Percentiles rank a stretch among this genome's conserved stretches.
These are phyloP conservation scores for Lentinula lateritia DNA, from an alignment of 768 basidiomycete species.

Conservation along the genomic window DNA sequence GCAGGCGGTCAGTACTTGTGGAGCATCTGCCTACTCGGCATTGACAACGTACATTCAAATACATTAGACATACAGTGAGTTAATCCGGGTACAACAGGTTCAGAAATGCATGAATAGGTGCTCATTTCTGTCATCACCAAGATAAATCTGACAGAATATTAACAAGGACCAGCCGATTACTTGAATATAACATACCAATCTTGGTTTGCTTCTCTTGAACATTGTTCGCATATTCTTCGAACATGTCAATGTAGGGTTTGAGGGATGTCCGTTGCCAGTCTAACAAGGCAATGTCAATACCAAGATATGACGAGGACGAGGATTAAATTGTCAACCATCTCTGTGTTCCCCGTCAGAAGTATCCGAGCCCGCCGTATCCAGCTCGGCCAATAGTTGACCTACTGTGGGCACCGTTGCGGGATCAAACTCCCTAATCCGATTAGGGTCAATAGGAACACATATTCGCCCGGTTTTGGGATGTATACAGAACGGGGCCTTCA, in stretches of 20 bases:
- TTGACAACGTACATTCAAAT: no score
- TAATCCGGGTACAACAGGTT: no score
- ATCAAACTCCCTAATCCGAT: constrained; percentile 71
- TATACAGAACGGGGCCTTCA: constrained; percentile 96
- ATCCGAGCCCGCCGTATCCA: constrained; percentile 40
- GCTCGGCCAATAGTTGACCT: constrained; percentile 71
- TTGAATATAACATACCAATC: constrained; percentile 22
- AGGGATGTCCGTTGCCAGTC: constrained; percentile 88
- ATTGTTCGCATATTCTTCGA: constrained; percentile 69
- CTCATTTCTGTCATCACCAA: constrained; percentile 19
- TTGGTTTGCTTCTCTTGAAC: constrained; percentile 42
- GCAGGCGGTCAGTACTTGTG: no score
- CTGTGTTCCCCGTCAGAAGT: constrained; percentile 37
- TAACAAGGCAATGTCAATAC: constrained; percentile 15
- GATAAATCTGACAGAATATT: constrained; percentile 20
- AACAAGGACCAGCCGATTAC: background rate
- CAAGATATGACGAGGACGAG: background rate
- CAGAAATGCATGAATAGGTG: no score
- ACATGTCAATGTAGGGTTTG: constrained; percentile 83
- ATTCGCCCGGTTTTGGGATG: constrained; percentile 96
- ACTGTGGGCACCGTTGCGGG: constrained; percentile 86
- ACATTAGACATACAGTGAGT: no score
- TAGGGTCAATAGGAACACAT: constrained; percentile 88
- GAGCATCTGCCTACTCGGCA: no score
- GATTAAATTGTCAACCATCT: constrained; percentile 32